These are phyloP conservation scores for Arabis hirsuta DNA, from an alignment of 345 rosid genomes.

Conservation along the genomic window DNA sequence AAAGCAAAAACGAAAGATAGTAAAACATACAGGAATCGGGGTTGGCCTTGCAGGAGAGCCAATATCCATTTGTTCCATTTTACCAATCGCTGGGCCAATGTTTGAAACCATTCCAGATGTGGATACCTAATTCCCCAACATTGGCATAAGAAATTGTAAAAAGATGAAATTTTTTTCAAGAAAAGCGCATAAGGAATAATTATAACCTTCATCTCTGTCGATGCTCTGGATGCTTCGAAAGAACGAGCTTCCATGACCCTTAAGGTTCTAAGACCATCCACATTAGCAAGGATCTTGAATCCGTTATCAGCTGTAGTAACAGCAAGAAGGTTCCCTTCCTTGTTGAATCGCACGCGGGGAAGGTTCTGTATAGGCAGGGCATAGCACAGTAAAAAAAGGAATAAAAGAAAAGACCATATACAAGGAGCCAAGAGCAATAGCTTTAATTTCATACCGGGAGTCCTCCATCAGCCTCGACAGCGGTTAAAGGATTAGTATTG, in stretches of 20 bases:
- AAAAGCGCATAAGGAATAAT: constrained; percentile 3
- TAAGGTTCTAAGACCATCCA: constrained; percentile 59
- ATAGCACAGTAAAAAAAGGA: constrained; percentile 8
- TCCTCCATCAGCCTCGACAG: constrained; percentile 74
- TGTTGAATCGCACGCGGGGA: constrained; percentile 74
- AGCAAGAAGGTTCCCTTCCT: constrained; percentile 69
- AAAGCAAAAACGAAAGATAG: not conserved
- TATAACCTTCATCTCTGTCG: constrained; percentile 41
- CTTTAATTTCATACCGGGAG: constrained; percentile 52
- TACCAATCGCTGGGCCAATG: constrained; percentile 51
- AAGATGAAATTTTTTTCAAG: not conserved
- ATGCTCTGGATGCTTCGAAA: constrained; percentile 54
- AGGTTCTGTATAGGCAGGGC: constrained; percentile 43
- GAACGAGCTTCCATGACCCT: constrained; percentile 55
- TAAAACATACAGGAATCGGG: constrained; percentile 46
- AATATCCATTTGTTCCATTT: constrained; percentile 54
- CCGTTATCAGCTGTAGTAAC: constrained; percentile 68
- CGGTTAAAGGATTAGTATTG: constrained; percentile 52
- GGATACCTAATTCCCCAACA: constrained; percentile 48
- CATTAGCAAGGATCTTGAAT: constrained; percentile 64
- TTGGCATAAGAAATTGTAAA: constrained; percentile 1
- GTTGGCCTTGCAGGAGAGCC: constrained; percentile 55
- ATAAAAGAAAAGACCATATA: not conserved
- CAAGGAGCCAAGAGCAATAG: constrained; percentile 6
- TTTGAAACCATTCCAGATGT: constrained; percentile 47